Conservation (phyloP, 169 alveolate species). For the Babesia divergens region DNA sequence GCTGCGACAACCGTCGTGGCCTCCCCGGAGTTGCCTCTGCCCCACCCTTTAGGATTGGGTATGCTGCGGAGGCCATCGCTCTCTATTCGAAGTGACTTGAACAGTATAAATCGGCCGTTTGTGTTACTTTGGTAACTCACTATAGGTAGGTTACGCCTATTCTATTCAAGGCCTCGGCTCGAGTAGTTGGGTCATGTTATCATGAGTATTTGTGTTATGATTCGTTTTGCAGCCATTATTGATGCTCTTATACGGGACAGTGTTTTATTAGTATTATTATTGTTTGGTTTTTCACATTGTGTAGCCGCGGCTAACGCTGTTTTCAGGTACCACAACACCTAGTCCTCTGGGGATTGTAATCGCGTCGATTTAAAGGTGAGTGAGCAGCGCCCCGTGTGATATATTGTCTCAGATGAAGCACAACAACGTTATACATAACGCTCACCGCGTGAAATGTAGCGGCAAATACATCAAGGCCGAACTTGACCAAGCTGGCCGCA, state of each 20-base stretch:
- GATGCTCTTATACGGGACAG: background rate
- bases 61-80: background rate
- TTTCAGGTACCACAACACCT: background rate
- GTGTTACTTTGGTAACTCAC: background rate
- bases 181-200: background rate
- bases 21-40: background rate
- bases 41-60: conserved; percentile 27
- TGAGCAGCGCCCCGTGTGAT: background rate
- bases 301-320: background rate
- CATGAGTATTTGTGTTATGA: background rate
- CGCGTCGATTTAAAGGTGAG: conserved; percentile 52
- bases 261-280: background rate
- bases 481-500: conserved; percentile 96
- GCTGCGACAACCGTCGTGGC: background rate
- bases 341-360: conserved; percentile 16
- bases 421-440: conserved; percentile 96
- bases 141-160: conserved; percentile 9
- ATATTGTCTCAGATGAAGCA: conserved; percentile 81
- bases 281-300: background rate
- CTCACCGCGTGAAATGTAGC: conserved; percentile 97
- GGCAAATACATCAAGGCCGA: conserved; percentile 95
- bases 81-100: background rate
- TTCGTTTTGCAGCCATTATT: no score
- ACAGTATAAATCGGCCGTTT: background rate
- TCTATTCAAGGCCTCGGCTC: background rate